These are phyloP conservation scores for Starmerella sp. DNA, from an alignment of 805 yeast genomes.

Conservation along the genomic window DNA sequence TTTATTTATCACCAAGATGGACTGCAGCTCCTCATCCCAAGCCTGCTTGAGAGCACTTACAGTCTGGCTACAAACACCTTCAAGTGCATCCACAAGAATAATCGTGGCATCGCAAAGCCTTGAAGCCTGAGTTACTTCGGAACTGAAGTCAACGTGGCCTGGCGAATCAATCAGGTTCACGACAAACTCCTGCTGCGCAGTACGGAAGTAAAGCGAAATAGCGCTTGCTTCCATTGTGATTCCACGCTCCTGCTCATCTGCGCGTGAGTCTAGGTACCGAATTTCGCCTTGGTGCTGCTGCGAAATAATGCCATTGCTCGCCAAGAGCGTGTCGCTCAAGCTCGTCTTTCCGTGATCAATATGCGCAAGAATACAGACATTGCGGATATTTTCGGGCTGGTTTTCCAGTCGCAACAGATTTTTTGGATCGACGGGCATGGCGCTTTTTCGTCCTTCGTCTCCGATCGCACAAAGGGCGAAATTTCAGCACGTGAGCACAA, in stretches of 20 bases:
- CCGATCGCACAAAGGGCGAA: neutral
- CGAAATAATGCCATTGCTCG: constrained; percentile 93
- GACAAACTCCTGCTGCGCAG: constrained; percentile 55
- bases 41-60: constrained; percentile 84
- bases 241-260: constrained; percentile 92
- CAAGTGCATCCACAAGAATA: constrained; percentile 90
- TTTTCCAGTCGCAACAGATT: constrained; percentile 57
- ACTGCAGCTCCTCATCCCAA: constrained; percentile 85
- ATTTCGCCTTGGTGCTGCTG: constrained; percentile 92
- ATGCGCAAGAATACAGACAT: constrained; percentile 92
- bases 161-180: constrained; percentile 95
- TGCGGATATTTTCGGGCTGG: constrained; percentile 60
- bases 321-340: constrained; percentile 78
- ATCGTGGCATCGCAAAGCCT: constrained; percentile 95
- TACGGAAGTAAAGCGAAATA: constrained; percentile 68
- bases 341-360: constrained; percentile 99
- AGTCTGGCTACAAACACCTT: constrained; percentile 97
- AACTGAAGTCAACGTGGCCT: constrained; percentile 95
- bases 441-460: neutral
- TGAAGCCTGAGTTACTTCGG: constrained; percentile 93
- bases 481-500: constrained; percentile 3
- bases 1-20: constrained; percentile 79
- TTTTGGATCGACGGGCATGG: constrained; percentile 42
- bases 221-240: constrained; percentile 98
- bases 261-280: constrained; percentile 80